Base-by-base conservation (phyloP, 2,329 filamentous ascomycete species). In the Talaromyces sp. region DNA sequence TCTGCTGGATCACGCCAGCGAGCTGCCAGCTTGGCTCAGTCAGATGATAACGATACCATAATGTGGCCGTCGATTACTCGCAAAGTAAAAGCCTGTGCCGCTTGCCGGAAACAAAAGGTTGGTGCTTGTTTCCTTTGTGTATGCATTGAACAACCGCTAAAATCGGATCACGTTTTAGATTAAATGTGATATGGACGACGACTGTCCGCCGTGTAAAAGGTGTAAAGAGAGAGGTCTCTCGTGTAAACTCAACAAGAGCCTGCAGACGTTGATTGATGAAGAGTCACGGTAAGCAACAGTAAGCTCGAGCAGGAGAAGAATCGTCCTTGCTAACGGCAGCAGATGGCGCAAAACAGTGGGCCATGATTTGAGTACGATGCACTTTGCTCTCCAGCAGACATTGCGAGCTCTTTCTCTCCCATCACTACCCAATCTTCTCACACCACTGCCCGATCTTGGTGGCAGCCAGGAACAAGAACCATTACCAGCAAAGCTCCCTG, bases 41-140 rank as follows among this genome's bases (percentile, higher is more conserved):
- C 61, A 10, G 61, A 62, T 14, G 61, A 62, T 24, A 58, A 58
- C 41, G 61, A 62, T 19, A 41, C 55, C 14, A 53, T 62, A 38
- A 63, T 66, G 38, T 63, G 69, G 54, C 67, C 69, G 58, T 65
- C 67, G 35, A 74, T 75, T 43, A 76, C 73, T 43, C 71, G 75
- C 55, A 77, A 76, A 63, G 73, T 75, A 58, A 77, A 75, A 32
- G 80, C 80, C 13, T 82, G 80, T 67, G 79, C 79, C 29, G 76
- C 79, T 38, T 82, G 80, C 68, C 74, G 79, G 43, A 81, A 81
- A 64, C 78, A 82, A 64, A 82, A 82, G 73, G 80, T 81, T 53
- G 32, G 61, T 55, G 24, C 56, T 53, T 26, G n/a, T 9, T 21
- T 27, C 31, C 5, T 6, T 27, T 26, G 35, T 49, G 2, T 11